A percentile compares a stretch with the other conserved stretches of the same genome.
These are phyloP conservation scores for Oryza rufipogon DNA, from an alignment of 176 grass and related monocot species.

Conservation along the genomic window DNA sequence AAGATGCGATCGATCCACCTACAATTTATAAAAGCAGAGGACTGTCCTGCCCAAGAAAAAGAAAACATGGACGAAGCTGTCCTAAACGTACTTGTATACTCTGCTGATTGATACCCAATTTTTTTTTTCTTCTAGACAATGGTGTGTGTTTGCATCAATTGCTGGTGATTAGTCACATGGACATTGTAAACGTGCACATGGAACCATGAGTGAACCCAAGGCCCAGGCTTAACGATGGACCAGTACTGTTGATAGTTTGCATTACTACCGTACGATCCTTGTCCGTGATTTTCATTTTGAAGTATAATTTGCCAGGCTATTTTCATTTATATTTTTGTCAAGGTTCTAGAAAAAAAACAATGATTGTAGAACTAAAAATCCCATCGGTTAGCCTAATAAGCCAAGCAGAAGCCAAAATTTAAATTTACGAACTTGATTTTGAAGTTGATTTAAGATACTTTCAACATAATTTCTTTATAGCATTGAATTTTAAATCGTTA, in stretches of 20 bases:
- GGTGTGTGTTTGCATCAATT: not conserved
- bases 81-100: not conserved
- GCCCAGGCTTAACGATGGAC: not conserved
- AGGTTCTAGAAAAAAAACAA: no score
- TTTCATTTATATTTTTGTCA: not conserved
- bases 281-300: not conserved
- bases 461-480: no score
- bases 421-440: no score
- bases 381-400: no score
- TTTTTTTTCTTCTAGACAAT: not conserved
- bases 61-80: not conserved
- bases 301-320: not conserved
- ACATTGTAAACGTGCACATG: not conserved
- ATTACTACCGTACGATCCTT: not conserved
- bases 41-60: not conserved
- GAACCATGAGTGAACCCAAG: not conserved
- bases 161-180: conserved; percentile 1
- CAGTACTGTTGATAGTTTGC: not conserved
- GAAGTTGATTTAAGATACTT: no score
- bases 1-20: not conserved
- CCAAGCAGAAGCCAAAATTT: no score
- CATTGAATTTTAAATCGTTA: no score
- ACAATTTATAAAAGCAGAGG: not conserved
- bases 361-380: no score
- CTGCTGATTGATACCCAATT: not conserved